Percentiles rank a stretch among this genome's conserved stretches.
These are phyloP conservation scores for Akebia trifoliata DNA, from an alignment of 164 flowering plant genomes.

Conservation along the genomic window DNA sequence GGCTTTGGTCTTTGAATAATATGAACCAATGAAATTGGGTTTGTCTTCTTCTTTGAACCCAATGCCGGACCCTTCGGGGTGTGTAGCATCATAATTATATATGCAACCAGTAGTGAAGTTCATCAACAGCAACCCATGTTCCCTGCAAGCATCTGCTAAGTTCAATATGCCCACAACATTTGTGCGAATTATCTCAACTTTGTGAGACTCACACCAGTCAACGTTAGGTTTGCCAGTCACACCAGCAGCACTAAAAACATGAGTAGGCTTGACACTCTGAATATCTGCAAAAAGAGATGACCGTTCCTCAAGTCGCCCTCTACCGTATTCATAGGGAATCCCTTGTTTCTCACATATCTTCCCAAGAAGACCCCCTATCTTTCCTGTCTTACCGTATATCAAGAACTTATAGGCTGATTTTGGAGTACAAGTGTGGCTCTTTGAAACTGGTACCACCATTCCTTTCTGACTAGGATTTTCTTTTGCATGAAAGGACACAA, in stretches of 20 bases:
- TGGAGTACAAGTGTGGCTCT: conserved; percentile 4
- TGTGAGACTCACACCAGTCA: conserved; percentile 28
- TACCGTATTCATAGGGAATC: conserved; percentile 22
- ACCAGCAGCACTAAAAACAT: conserved; percentile 28
- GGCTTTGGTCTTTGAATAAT: conserved; percentile 28
- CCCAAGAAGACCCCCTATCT: conserved; percentile 30
- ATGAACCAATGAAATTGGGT: too few species aligned
- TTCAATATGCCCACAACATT: conserved; percentile 22
- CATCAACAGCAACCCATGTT: conserved; percentile 20
- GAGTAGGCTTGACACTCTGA: conserved; percentile 23
- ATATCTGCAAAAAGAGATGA: conserved; percentile 16
- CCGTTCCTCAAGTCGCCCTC: conserved; percentile 23
- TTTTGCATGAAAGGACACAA: neutral
- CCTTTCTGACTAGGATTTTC: conserved; percentile 8
- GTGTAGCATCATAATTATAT: conserved; percentile 24
- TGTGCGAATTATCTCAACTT: too few species aligned
- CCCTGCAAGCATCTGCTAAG: conserved; percentile 24
- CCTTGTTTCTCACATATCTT: conserved; percentile 29
- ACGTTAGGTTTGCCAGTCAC: too few species aligned
- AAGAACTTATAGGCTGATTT: conserved; percentile 15
- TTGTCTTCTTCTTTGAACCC: too few species aligned
- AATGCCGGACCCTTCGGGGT: conserved; percentile 23
- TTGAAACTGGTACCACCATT: conserved; percentile 21
- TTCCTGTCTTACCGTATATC: conserved; percentile 14
- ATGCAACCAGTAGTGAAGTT: conserved; percentile 29